Evolutionary conservation across 257 asterid species (phyloP), one percentile per base, ranked within the genome.

Genomic region (Plantago major): DNA sequence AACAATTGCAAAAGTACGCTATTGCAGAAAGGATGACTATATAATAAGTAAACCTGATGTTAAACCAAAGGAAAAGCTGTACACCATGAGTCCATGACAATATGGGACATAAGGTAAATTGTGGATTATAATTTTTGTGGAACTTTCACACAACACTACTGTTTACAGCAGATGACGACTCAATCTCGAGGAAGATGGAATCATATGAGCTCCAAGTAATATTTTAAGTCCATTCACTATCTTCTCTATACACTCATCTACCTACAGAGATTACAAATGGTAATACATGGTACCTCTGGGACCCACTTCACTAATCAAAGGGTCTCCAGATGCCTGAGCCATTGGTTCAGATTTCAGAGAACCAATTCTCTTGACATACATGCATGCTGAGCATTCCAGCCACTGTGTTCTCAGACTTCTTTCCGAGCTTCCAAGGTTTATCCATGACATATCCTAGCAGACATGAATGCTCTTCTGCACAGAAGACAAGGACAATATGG

Each of bases 111-210:
- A 51, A 10, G 26, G 38, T 51, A 51, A 51, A 28, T 28, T 19
- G 10, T 38, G 12, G 2, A 53, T 40, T 53, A 53, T 9, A 37
- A 10, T 53, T 10, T 1, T 26, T 5, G 12, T 18, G 54, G 38
- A 61, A 51, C 58, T 69, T 30, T 62, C 55, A 60, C 18, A 17
- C 52, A 48, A 57, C 66, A 75, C 19, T 14, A 56, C 28, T 43
- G 28, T 67, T 67, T 57, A 70, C 73, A 70, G 53, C 57, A 44
- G 50, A 67, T 46, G 69, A 43, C 56, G 46, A 63, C 54, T 43
- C 18, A 22, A 61, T 22, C 16, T 22, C 49, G 37, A 62, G 55
- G 40, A 33, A 58, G 64, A 22, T 43, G 14, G 65, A 55, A 65
- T 49, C 9, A 58, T 43, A 56, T 50, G 30, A 42, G 46, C 48